Percentiles rank a stretch among this genome's conserved stretches.
phyloP scores from a whole-genome alignment of 768 basidiomycete species.

The Leccinum longicurvipes region DNA sequence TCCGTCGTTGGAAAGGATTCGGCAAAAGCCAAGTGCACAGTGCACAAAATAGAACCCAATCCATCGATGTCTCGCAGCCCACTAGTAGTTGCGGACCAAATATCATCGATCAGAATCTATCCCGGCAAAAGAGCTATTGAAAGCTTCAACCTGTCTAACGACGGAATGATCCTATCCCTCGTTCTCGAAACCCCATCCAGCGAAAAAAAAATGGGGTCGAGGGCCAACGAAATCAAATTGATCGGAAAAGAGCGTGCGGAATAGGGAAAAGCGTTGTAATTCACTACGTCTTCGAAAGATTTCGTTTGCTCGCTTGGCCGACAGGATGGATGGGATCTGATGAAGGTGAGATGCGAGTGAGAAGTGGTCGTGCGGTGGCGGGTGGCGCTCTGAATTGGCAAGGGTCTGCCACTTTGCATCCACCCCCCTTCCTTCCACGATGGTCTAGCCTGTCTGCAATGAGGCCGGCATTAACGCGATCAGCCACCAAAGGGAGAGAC shows the following conservation, averaged over 20 bases:
- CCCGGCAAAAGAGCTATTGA: slow-evolving; percentile 40
- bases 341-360: background rate
- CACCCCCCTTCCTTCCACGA: slow-evolving; percentile 8
- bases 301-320: slow-evolving; percentile 15
- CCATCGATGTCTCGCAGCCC: slow-evolving; percentile 50
- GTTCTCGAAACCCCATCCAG: slow-evolving; percentile 41
- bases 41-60: slow-evolving; percentile 52
- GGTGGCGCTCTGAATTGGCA: background rate
- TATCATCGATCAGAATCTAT: slow-evolving; percentile 48
- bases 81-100: slow-evolving; percentile 49
- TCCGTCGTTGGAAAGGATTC: slow-evolving; percentile 38
- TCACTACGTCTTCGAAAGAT: slow-evolving; percentile 42
- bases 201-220: slow-evolving; percentile 51
- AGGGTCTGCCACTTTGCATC: slow-evolving; percentile 10
- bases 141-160: slow-evolving; percentile 46
- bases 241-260: slow-evolving; percentile 3
- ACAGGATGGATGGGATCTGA: slow-evolving; percentile 11
- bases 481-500: background rate
- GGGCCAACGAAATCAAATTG: slow-evolving; percentile 35
- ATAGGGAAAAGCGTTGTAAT: slow-evolving; percentile 12
- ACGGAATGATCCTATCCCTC: slow-evolving; percentile 22
- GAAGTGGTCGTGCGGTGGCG: slow-evolving; percentile 1
- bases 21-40: slow-evolving; percentile 44
- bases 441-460: slow-evolving; percentile 14
- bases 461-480: slow-evolving; percentile 13